Evolutionary conservation across 2,329 filamentous ascomycete genomes (phyloP).

Genomic region (Colletotrichum sublineola): DNA sequence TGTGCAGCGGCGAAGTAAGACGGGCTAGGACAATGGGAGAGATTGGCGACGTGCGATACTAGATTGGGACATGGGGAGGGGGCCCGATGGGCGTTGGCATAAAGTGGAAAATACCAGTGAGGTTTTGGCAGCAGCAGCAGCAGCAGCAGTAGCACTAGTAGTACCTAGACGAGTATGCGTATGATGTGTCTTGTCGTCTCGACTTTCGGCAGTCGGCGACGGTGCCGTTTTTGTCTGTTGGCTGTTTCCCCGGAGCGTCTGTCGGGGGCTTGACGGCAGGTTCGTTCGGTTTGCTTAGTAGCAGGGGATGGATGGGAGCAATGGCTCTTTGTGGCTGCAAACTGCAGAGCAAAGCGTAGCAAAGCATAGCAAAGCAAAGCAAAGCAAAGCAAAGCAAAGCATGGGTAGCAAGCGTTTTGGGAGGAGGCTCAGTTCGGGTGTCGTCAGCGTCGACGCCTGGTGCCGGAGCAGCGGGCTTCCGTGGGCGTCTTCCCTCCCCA

Average conservation of each 20-base stretch:
- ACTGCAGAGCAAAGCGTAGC: too few species aligned
- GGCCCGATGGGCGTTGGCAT: too few species aligned
- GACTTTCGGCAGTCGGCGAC: not conserved
- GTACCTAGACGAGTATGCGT: too few species aligned
- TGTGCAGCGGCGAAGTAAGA: conserved; percentile 26
- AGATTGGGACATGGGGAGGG: not conserved
- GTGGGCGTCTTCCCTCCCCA: conserved; percentile 37
- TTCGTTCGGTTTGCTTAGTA: not conserved
- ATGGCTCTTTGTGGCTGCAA: too few species aligned
- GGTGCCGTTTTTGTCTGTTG: not conserved
- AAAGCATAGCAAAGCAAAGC: too few species aligned
- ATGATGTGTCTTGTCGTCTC: not conserved
- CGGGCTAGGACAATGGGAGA: not conserved
- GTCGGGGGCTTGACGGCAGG: not conserved
- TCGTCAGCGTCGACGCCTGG: conserved; percentile 36
- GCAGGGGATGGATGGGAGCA: not conserved
- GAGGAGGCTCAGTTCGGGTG: not conserved
- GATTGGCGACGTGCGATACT: conserved; percentile 21
- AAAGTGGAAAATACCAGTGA: conserved; percentile 2
- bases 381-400: too few species aligned
- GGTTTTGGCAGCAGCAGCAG: not conserved
- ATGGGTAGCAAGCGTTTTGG: too few species aligned
- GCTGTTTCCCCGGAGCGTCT: not conserved
- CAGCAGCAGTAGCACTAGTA: not conserved
- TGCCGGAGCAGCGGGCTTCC: conserved; percentile 36